These are phyloP conservation scores for Trichoderma semiorbis DNA, from an alignment of 2,329 filamentous ascomycete genomes.

Conservation along the genomic window DNA sequence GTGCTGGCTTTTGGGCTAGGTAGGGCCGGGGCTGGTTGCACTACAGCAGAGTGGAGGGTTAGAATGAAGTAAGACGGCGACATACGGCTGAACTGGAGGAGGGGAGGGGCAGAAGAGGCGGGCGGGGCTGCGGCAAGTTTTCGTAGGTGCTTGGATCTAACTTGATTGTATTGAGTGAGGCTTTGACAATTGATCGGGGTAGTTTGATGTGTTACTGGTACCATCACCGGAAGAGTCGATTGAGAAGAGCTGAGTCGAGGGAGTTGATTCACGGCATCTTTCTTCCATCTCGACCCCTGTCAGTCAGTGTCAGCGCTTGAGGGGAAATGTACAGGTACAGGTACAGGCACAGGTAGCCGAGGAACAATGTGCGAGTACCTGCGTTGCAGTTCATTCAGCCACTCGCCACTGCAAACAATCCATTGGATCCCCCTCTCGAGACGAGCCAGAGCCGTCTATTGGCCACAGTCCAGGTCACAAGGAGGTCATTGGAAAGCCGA, in stretches of 20 bases:
- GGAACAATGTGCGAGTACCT: neutral
- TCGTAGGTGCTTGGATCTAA: neutral
- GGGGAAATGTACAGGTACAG: neutral
- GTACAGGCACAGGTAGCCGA: too few relatives aligned
- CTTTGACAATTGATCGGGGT: neutral
- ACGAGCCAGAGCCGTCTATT: neutral
- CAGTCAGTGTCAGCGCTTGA: neutral
- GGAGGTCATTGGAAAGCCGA: neutral
- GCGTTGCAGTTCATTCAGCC: neutral
- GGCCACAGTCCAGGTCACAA: neutral
- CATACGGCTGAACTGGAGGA: neutral
- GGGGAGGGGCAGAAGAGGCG: neutral
- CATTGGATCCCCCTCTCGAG: neutral
- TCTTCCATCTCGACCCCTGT: neutral
- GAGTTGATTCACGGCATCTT: neutral
- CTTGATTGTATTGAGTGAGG: neutral
- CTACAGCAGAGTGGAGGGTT: neutral
- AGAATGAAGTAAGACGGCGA: neutral
- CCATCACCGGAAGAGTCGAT: neutral
- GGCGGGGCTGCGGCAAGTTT: neutral
- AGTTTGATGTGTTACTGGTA: too few relatives aligned
- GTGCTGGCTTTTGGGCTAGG: constrained; percentile 1
- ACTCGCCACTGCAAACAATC: neutral
- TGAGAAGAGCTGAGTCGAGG: neutral
- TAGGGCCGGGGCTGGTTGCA: neutral